A percentile compares a stretch with the other conserved stretches of the same genome.
phyloP scores from a whole-genome alignment of 129 eudicot genomes.

The Helianthus tuberosus region DNA sequence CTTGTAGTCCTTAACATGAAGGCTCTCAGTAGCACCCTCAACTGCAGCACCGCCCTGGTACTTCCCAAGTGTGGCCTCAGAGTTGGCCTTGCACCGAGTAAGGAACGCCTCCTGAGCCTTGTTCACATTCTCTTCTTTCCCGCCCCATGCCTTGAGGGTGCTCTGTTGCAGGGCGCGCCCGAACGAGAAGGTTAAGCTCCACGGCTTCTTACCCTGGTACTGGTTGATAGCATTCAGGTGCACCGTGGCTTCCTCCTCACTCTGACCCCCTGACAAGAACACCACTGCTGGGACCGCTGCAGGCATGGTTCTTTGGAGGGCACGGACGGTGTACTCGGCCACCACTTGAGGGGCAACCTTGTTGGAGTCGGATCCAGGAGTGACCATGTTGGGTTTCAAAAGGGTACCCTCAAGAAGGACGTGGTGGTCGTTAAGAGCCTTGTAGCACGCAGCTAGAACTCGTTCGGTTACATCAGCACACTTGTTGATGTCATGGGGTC shows the following conservation, averaged over 20 bases:
- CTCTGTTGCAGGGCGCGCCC: slow-evolving; percentile 9
- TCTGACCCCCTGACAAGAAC: neutral
- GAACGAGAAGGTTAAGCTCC: neutral
- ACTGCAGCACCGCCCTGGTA: neutral
- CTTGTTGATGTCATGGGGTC: neutral
- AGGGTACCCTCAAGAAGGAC: too few species aligned
- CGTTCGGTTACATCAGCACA: too few species aligned
- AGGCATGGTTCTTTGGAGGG: neutral
- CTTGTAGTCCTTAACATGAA: too few species aligned
- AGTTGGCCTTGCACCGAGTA: neutral
- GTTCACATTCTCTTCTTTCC: neutral
- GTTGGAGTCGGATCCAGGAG: too few species aligned
- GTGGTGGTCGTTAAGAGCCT: too few species aligned
- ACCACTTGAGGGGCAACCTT: too few species aligned
- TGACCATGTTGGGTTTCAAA: too few species aligned
- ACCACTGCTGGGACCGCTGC: neutral
- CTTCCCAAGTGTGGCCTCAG: neutral
- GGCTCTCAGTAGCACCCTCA: neutral
- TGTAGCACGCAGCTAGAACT: too few species aligned
- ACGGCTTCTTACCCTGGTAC: neutral
- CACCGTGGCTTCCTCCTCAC: neutral
- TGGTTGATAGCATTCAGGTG: neutral
- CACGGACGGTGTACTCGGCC: neutral
- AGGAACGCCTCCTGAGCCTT: neutral
- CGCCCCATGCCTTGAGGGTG: neutral